Conservation (phyloP, 2,329 filamentous ascomycete species). For the Sclerotinia glacialis region DNA sequence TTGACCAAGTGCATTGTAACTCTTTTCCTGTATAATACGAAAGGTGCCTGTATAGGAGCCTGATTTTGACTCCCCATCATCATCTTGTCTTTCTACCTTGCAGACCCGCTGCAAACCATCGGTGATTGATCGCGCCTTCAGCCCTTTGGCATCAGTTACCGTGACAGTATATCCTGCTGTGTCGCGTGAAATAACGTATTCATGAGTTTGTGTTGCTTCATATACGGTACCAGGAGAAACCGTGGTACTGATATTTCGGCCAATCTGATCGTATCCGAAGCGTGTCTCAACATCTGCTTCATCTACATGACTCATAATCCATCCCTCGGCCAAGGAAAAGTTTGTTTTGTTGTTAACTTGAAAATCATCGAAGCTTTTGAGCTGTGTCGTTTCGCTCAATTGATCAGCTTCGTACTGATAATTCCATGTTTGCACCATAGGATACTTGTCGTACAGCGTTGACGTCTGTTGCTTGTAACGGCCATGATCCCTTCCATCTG, state of each 20-base stretch:
- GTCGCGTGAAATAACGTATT: not conserved
- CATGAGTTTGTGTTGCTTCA: not conserved
- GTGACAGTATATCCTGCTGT: not conserved
- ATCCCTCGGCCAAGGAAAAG: not conserved
- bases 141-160: not conserved
- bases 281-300: not conserved
- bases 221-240: not conserved
- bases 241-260: not conserved
- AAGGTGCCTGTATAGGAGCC: not conserved
- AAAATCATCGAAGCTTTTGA: not conserved
- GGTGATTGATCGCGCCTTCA: not conserved
- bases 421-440: not conserved
- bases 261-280: not conserved
- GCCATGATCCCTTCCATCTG: not conserved
- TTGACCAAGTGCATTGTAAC: not conserved
- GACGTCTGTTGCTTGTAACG: not conserved
- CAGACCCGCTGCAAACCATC: not conserved
- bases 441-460: not conserved
- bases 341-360: not conserved
- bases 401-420: not conserved
- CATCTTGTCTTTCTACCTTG: not conserved
- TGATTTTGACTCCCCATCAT: not conserved
- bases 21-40: not conserved
- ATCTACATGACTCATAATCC: conserved; percentile 2
- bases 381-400: not conserved